Conservation (phyloP, 805 yeast genomes). For the Starmerella kuoi region DNA sequence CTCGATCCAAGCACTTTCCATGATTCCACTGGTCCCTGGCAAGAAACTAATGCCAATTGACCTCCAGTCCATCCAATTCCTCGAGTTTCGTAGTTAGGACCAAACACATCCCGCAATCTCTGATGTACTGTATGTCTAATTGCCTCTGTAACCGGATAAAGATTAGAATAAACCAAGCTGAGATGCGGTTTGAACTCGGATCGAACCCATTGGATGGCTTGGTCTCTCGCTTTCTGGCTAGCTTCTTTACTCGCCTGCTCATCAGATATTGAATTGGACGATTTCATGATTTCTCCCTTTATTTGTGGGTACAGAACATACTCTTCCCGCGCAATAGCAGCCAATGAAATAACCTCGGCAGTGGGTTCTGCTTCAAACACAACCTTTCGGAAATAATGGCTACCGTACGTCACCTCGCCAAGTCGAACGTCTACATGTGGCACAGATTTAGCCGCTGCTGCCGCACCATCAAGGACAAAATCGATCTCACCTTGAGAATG, state of each 20-base stretch:
- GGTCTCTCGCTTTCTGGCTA: constrained; percentile 28
- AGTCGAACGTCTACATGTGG: constrained; percentile 32
- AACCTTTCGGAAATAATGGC: constrained; percentile 42
- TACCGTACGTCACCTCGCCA: constrained; percentile 37
- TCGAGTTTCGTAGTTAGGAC: constrained; percentile 32
- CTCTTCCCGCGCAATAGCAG: constrained; percentile 31
- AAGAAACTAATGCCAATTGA: constrained; percentile 50
- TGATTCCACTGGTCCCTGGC: constrained; percentile 58
- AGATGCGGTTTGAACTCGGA: constrained; percentile 59
- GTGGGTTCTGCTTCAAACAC: constrained; percentile 38
- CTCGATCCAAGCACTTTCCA: constrained; percentile 51
- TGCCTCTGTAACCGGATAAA: constrained; percentile 57
- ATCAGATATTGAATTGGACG: constrained; percentile 10
- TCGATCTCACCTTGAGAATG: constrained; percentile 45
- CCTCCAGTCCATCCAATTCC: constrained; percentile 56
- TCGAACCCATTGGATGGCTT: constrained; percentile 46
- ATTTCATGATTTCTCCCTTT: constrained; percentile 5
- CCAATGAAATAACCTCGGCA: constrained; percentile 40
- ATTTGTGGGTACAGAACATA: constrained; percentile 26
- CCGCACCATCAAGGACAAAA: constrained; percentile 43
- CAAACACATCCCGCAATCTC: constrained; percentile 53
- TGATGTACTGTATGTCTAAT: constrained; percentile 49
- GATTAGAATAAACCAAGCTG: constrained; percentile 54
- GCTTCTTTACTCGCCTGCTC: constrained; percentile 21
- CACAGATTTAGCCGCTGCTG: constrained; percentile 43